phyloP scores from a whole-genome alignment of 2,329 filamentous ascomycete genomes.

The Verticillium isaacii region DNA sequence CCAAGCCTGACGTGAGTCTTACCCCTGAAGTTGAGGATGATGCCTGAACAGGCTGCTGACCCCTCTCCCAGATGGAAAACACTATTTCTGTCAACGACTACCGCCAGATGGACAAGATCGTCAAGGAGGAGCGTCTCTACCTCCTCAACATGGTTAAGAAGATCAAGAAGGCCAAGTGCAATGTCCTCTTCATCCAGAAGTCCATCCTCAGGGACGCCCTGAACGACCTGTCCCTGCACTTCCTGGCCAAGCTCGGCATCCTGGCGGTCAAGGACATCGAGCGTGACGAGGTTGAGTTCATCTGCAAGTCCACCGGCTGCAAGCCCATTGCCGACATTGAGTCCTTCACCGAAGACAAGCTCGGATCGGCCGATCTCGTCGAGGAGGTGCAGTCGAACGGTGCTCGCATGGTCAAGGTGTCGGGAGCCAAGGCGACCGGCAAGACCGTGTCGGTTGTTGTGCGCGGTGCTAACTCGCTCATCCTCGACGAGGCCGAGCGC shows the following conservation, averaged over 20 bases:
- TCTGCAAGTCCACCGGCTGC: slow-evolving; percentile 98
- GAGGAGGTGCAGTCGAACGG: slow-evolving; percentile 88
- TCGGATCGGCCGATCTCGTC: slow-evolving; percentile 86
- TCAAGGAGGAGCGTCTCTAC: slow-evolving; percentile 98
- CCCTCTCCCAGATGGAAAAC: slow-evolving; percentile 78
- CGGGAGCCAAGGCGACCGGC: slow-evolving; percentile 75
- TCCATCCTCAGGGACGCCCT: slow-evolving; percentile 96
- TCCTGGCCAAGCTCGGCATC: slow-evolving; percentile 95
- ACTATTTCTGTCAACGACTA: slow-evolving; percentile 99
- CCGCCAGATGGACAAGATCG: slow-evolving; percentile 99
- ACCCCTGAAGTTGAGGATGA: slow-evolving; percentile 3
- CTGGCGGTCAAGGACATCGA: slow-evolving; percentile 96
- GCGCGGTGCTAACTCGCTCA: slow-evolving; percentile 88
- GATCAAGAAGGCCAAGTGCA: slow-evolving; percentile 99
- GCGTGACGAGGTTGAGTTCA: slow-evolving; percentile 97
- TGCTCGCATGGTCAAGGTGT: slow-evolving; percentile 90
- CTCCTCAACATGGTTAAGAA: slow-evolving; percentile 99
- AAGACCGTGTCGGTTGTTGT: slow-evolving; percentile 95
- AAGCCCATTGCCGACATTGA: slow-evolving; percentile 98
- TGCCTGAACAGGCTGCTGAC: slow-evolving; percentile 11
- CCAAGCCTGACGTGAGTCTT: slow-evolving; percentile 81
- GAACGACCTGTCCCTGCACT: slow-evolving; percentile 95
- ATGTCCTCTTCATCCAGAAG: slow-evolving; percentile 96
- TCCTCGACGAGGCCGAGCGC: slow-evolving; percentile 95
- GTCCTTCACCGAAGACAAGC: slow-evolving; percentile 97